Conservation (phyloP, 2,329 filamentous ascomycete species). For the Verticillium klebahnii region DNA sequence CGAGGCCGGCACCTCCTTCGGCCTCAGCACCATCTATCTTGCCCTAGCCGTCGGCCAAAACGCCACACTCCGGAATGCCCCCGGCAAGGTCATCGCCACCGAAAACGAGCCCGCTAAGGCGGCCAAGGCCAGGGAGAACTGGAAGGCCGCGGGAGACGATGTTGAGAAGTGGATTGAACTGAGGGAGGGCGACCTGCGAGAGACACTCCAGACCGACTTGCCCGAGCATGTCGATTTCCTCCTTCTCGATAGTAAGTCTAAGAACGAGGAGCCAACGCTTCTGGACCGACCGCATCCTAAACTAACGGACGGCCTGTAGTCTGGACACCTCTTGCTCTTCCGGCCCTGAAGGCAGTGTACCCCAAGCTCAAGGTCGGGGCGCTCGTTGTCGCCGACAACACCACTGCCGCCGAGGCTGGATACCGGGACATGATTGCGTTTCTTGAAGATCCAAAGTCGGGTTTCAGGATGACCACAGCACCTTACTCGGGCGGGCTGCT, state of each 20-base stretch:
- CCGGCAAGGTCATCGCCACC: conserved; percentile 51
- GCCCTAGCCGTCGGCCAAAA: conserved; percentile 52
- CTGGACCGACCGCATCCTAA: too few relatives aligned
- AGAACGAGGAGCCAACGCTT: too few relatives aligned
- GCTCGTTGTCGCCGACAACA: conserved; percentile 46
- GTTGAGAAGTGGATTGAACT: conserved; percentile 49
- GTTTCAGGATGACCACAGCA: conserved; percentile 37
- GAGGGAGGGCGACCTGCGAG: conserved; percentile 50
- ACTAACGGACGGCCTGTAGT: conserved; percentile 28
- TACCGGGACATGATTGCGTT: conserved; percentile 44
- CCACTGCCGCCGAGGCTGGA: conserved; percentile 25
- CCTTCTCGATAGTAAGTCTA: conserved; percentile 54
- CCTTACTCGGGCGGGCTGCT: conserved; percentile 26
- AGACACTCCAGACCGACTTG: conserved; percentile 44
- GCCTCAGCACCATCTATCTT: conserved; percentile 59
- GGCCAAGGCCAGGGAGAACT: conserved; percentile 43
- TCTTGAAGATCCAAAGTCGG: conserved; percentile 37
- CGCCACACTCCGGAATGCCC: conserved; percentile 12
- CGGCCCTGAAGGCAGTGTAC: conserved; percentile 41
- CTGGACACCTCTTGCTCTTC: conserved; percentile 50
- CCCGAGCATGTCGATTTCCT: conserved; percentile 49
- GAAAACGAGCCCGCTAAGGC: conserved; percentile 56
- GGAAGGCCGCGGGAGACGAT: conserved; percentile 43
- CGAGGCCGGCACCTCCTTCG: conserved; percentile 58
- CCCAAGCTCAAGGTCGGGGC: conserved; percentile 40